phyloP scores from a whole-genome alignment of 208 protist genomes.

The Kentomonas sorsogonicus region DNA sequence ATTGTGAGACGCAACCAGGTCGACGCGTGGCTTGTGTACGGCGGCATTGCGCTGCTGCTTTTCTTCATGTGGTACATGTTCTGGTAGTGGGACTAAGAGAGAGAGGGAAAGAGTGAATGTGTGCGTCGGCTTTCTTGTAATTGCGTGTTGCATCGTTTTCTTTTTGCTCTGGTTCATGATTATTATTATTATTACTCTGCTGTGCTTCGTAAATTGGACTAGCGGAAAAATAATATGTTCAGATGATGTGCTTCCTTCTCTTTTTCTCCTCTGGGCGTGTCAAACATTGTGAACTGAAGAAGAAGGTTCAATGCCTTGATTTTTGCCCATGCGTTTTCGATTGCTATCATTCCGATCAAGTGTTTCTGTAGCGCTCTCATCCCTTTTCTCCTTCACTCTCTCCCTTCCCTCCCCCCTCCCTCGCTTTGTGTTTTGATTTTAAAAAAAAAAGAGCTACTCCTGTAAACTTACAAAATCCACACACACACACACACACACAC shows the following conservation, averaged over 20 bases:
- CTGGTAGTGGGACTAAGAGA: conserved; percentile 10
- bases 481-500: conserved; percentile 5
- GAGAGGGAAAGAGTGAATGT: conserved; percentile 3
- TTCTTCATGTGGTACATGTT: conserved; percentile 75
- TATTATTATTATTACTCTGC: neutral
- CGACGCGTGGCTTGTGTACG: conserved; percentile 81
- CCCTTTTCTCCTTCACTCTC: too few species aligned
- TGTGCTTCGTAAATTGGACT: neutral
- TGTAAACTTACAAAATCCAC: neutral
- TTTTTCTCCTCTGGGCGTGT: neutral
- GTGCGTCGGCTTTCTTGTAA: neutral
- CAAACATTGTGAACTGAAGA: neutral
- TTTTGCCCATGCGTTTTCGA: too few species aligned
- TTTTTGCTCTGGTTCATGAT: neutral
- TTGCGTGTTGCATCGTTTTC: neutral
- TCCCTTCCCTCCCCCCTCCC: too few species aligned
- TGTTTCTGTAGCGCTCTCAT: conserved; percentile 14
- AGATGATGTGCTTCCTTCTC: neutral
- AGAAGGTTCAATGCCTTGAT: neutral
- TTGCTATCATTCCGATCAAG: neutral
- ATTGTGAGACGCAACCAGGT: conserved; percentile 76
- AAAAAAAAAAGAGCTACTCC: too few species aligned
- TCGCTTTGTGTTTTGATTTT: too few species aligned
- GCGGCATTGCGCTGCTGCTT: conserved; percentile 45
- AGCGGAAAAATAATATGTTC: too few species aligned